Percentiles rank a stretch among this genome's conserved stretches.
Evolutionary conservation across 2,329 filamentous ascomycete genomes (phyloP).

Genomic region (Penicillium oxalicum): DNA sequence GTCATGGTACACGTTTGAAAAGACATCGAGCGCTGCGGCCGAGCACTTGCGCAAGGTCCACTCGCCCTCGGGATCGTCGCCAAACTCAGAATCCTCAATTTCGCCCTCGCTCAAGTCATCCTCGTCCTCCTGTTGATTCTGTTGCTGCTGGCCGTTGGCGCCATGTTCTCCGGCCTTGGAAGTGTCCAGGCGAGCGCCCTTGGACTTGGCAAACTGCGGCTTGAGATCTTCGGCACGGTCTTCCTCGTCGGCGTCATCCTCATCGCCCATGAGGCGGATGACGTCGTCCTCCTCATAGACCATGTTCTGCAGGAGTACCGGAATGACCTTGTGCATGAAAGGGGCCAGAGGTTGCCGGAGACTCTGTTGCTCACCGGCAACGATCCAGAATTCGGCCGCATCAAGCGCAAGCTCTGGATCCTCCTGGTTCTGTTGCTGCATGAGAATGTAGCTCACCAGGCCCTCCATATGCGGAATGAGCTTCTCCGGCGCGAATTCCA

Average conservation of each 20-base stretch:
- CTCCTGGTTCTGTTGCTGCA: conserved; percentile 73
- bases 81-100: conserved; percentile 67
- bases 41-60: conserved; percentile 98
- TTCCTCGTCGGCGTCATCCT: conserved; percentile 84
- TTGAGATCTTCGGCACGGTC: conserved; percentile 88
- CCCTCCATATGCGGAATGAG: conserved; percentile 81
- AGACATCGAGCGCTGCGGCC: conserved; percentile 87
- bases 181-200: conserved; percentile 55
- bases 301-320: conserved; percentile 89
- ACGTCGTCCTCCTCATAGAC: conserved; percentile 94
- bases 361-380: conserved; percentile 83
- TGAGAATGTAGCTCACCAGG: conserved; percentile 86
- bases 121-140: conserved; percentile 46
- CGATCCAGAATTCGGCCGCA: conserved; percentile 95
- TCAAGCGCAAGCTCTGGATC: conserved; percentile 89
- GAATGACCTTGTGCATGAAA: conserved; percentile 77
- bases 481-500: conserved; percentile 85
- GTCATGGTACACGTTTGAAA: conserved; percentile 82
- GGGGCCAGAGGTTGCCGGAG: conserved; percentile 69
- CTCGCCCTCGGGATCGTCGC: conserved; percentile 73
- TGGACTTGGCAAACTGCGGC: conserved; percentile 77
- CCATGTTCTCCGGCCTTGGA: conserved; percentile 37
- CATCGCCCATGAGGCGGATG: conserved; percentile 71
- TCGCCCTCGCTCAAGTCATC: conserved; percentile 84
- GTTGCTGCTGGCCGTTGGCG: conserved; percentile 44